Base-by-base conservation (phyloP, 2,329 filamentous ascomycete species). In the Hypoxylon sp. region DNA sequence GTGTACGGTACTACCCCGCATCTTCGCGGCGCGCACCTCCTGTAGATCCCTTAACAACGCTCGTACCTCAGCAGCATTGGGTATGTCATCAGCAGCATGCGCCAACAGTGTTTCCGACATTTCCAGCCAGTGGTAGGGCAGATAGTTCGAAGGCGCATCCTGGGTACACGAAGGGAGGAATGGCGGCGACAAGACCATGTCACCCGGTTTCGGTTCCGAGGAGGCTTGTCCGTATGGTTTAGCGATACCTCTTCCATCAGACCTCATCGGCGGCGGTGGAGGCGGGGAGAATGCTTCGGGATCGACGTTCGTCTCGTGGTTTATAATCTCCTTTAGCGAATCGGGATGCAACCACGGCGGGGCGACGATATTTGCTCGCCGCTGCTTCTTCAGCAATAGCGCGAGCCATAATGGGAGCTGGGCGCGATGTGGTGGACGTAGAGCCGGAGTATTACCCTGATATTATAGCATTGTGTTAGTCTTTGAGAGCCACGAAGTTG, bases 41-140 rank as follows among this genome's bases (percentile, higher is more conserved):
- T 94, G 86, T 71, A 98, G 79, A 76, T 97, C 94, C 59, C 94
- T 85, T 67, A 98, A 79, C 66, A 97, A 78, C 26, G 91, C 87
- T 5, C 94, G 85, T 6, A 97, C 90, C 72, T 90, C 88, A 72
- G 94, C 91, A 1, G 92, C 86, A 0, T 91, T 88, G 74, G 76
- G 86, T 54, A 98, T 87, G 78, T 98, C 94, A 79, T 98, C 94
- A 26, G 88, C 86, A 3, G 94, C 94, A 61, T 93, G 91, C 51
- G 94, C 92, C 1, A 99, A 87, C 50, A 99, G 84, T 78, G 97
- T 90, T 80, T 97, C 94, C 17, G 92, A 91, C 8, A 98, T 83
- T 81, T 98, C 96, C 46, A 97, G 87, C 94, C 95, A 99, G 82
- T 98, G 95, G 78, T 97, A 98, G 0, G 96, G 96, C 33, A 99